phyloP scores from a whole-genome alignment of 1,284 basidiomycete species.

The Boletellus deceptivus region DNA sequence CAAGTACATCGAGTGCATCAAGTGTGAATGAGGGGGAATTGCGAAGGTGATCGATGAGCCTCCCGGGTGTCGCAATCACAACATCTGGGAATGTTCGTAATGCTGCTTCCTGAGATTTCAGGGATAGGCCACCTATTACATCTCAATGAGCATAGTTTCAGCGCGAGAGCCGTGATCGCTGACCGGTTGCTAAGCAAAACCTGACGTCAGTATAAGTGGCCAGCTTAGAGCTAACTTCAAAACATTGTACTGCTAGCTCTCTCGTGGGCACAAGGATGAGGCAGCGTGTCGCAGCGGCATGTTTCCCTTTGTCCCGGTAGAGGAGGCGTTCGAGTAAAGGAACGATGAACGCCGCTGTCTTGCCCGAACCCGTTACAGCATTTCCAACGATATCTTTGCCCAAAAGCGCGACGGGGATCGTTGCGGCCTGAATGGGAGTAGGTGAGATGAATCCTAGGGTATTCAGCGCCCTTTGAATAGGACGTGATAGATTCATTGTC shows the following conservation, averaged over 20 bases:
- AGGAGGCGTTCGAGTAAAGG: constrained; percentile 90
- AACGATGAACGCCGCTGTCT: constrained; percentile 95
- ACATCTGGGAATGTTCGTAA: constrained; percentile 88
- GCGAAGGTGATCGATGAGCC: constrained; percentile 94
- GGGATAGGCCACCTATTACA: constrained; percentile 76
- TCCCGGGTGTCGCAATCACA: constrained; percentile 93
- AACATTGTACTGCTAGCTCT: constrained; percentile 93
- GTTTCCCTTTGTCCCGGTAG: constrained; percentile 84
- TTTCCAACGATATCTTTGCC: constrained; percentile 95
- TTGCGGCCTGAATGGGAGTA: constrained; percentile 92
- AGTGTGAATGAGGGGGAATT: constrained; percentile 95
- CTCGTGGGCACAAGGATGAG: constrained; percentile 91
- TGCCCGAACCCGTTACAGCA: constrained; percentile 94
- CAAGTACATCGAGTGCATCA: constrained; percentile 89
- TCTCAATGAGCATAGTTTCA: constrained; percentile 13
- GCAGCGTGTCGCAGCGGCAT: constrained; percentile 89
- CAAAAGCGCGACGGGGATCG: constrained; percentile 89
- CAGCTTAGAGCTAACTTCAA: constrained; percentile 85
- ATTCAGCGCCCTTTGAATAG: constrained; percentile 83
- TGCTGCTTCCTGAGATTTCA: constrained; percentile 87
- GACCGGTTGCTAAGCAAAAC: constrained; percentile 87
- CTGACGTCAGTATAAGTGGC: constrained; percentile 86
- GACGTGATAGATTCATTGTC: constrained; percentile 86
- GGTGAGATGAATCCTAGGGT: constrained; percentile 81
- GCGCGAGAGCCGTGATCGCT: constrained; percentile 4